Base-by-base conservation (phyloP, 2,329 filamentous ascomycete species). In the Alternaria sp. region DNA sequence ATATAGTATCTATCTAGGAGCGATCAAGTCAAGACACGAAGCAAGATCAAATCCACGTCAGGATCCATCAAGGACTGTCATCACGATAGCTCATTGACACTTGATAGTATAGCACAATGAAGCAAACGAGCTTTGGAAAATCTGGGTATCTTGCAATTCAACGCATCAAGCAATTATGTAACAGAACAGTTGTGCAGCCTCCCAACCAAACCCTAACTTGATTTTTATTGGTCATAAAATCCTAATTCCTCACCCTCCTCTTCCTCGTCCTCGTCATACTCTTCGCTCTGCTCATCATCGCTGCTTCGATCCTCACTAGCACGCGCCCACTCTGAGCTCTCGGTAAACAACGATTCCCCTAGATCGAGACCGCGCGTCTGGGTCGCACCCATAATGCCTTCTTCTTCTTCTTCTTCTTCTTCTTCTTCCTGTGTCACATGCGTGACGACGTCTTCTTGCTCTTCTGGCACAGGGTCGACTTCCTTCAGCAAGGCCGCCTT, bases 241-340 rank as follows among this genome's bases (percentile, higher is more conserved):
- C 61, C 70, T 50, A 71, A 40, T 41, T 75, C 71, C 24, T 74
- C 74, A 10, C 73, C 74, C 53, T 76, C 75, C 28, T 74, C 69
- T 51, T 76, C 71, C 56, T 77, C 72, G 42, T 77, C 74, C 40
- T 78, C 73, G 10, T 78, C 72, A 26, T 77, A 75, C 61, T 78
- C 75, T 39, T 77, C 73, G 29, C 72, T 75, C 46, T 75, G 69
- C 56, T 71, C 63, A 33, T 74, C 71, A 14, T 64, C 58, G 23
- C 61, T 70, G 29, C 62, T 70, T 10, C 56, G 42, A 21, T 66
- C 65, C 9, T 70, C 67, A 34, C 73, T 75, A 1, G 71, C 74
- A 10, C 72, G 49, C 34, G 75, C 75, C 77, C 77, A 79, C 63
- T 77, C 76, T 3, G 70, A 66, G 42, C 69, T 73, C 64, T 79